These are phyloP conservation scores for Fragilariopsis cylindrus DNA, from an alignment of 108 stramenopile genomes.

Conservation along the genomic window DNA sequence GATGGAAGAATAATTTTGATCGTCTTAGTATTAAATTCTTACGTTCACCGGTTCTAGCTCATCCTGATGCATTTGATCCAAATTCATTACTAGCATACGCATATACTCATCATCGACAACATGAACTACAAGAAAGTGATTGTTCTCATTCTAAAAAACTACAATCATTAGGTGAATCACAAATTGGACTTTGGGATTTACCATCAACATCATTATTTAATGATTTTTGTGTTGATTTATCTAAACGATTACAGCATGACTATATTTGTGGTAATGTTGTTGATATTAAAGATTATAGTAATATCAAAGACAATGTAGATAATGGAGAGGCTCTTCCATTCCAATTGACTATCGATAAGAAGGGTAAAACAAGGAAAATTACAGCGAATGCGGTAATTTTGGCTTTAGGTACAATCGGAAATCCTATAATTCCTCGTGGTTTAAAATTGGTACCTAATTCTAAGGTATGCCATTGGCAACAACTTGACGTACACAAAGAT, in stretches of 20 bases:
- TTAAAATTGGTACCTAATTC: conserved; percentile 4
- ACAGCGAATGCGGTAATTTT: conserved; percentile 44
- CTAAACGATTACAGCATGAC: conserved; percentile 33
- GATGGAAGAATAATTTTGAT: conserved; percentile 56
- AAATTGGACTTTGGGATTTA: conserved; percentile 70
- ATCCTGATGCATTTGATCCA: conserved; percentile 62
- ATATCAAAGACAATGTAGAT: background rate
- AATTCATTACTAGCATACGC: conserved; percentile 63
- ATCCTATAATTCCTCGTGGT: conserved; percentile 37
- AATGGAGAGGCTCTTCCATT: background rate
- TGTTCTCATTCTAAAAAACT: conserved; percentile 33
- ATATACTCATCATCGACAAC: conserved; percentile 37
- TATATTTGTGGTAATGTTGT: conserved; percentile 37
- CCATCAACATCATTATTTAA: conserved; percentile 56
- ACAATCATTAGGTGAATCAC: conserved; percentile 45
- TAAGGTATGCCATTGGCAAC: conserved; percentile 7
- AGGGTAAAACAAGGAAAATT: background rate
- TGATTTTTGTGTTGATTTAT: conserved; percentile 66
- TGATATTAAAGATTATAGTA: conserved; percentile 17
- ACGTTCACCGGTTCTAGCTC: conserved; percentile 70
- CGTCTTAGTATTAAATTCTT: conserved; percentile 54
- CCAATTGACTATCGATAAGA: background rate
- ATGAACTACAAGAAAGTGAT: conserved; percentile 54
- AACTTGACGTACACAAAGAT: background rate
- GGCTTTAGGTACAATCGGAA: conserved; percentile 54